These are phyloP conservation scores for Saccharum officinarum DNA, from an alignment of 176 grass and related monocot species.

Conservation along the genomic window DNA sequence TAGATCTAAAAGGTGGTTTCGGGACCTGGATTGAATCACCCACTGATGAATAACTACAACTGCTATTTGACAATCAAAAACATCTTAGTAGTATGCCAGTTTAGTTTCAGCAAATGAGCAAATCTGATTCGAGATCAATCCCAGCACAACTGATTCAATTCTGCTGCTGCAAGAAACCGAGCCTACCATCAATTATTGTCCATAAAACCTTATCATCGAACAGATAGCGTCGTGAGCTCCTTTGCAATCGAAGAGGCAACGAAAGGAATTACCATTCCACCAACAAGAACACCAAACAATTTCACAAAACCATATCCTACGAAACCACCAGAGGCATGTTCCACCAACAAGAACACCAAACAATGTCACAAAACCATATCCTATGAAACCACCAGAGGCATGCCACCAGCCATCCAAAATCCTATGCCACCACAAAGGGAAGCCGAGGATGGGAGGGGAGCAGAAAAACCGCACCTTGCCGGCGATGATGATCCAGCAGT, in stretches of 20 bases:
- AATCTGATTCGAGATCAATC: not conserved
- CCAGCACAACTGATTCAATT: not conserved
- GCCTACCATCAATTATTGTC: not conserved
- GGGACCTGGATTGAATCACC: not conserved
- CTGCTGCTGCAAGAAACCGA: not conserved
- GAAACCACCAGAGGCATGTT: not conserved
- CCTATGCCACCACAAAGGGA: not conserved
- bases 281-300: not conserved
- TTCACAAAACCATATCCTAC: not conserved
- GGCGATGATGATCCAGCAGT: constrained; percentile 83
- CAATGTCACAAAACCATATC: not conserved
- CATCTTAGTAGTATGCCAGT: not conserved
- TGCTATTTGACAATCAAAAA: not conserved
- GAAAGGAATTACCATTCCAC: not conserved
- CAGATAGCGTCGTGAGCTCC: not conserved
- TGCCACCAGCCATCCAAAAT: not conserved
- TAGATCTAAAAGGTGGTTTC: not conserved
- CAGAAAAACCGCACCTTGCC: constrained; percentile 58
- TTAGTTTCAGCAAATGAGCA: not conserved
- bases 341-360: not conserved
- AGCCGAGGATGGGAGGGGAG: not conserved
- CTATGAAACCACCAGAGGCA: not conserved
- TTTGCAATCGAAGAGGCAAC: not conserved
- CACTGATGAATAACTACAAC: not conserved
- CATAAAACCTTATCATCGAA: not conserved